Base-by-base conservation (phyloP, 2,329 filamentous ascomycete genomes). In the Hypoxylon sp. region DNA sequence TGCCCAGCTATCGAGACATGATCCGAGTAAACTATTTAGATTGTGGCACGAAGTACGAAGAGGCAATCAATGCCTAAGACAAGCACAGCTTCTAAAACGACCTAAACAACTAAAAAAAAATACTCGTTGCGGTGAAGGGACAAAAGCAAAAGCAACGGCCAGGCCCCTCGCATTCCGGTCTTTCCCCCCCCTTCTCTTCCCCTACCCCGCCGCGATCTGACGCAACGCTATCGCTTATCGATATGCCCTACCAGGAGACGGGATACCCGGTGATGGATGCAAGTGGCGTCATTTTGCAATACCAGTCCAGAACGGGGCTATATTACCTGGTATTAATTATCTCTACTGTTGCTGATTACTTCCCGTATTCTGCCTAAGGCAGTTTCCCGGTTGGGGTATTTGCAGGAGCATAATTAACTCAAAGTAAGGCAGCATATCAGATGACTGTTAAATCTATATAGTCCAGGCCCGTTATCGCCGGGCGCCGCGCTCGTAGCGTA, bases 201-300 rank as follows among this genome's bases (percentile, higher is more conserved):
- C 68, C 62, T 60, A 60, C 68, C 65, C 68, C 68, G 60, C 63
- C 60, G 60, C 65, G 66, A 71, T 71, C 63, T 69, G 68, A 71
- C 60, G 60, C 63, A 59, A 62, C 60, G 32, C 63, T 65, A 59
- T 66, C 51, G 23, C 56, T 70, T 71, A 67, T 71, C 68, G 68
- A 71, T 69, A 71, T 62, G 68, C 68, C 68, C 66, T 69, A 69
- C 66, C 57, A 53, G 60, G 60, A 71, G 63, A 62, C 63, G 50
- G 45, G 57, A 65, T 64, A 58, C 56, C 62, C 41, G 62, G 34
- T 45, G 66, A 63, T 65, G 53, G 43, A 67, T 65, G 41, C 58
- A 60, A 21, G 68, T 68, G 57, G 65, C 65, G 60, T 70, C 68
- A 70, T 68, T 45, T 61, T 65, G 57, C 45, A 56, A 68, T 67